phyloP scores from a whole-genome alignment of 176 grass and related monocot genomes.

The Ampelocalamus luodianensis region DNA sequence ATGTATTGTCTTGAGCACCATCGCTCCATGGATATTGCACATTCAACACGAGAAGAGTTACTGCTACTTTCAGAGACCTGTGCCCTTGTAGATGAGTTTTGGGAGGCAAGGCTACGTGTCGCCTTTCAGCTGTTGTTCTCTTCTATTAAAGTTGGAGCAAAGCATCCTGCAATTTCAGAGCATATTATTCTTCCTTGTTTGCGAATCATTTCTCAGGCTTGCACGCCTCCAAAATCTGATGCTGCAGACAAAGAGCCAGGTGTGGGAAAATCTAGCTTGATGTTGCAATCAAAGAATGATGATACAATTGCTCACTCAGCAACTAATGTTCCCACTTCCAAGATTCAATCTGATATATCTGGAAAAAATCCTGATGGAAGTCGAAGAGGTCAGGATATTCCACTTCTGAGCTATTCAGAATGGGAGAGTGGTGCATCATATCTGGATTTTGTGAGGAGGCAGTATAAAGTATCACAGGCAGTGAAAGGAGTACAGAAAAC shows the following conservation, averaged over 20 bases:
- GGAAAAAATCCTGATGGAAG: conserved; percentile 51
- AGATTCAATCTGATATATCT: conserved; percentile 59
- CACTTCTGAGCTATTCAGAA: conserved; percentile 93
- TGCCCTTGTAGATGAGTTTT: conserved; percentile 87
- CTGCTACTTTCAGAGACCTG: conserved; percentile 91
- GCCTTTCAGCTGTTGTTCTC: conserved; percentile 93
- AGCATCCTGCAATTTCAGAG: conserved; percentile 98
- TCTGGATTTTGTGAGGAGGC: conserved; percentile 93
- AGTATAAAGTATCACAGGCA: conserved; percentile 85
- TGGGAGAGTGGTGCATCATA: conserved; percentile 98
- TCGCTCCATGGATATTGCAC: conserved; percentile 89
- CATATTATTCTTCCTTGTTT: conserved; percentile 99
- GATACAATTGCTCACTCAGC: conserved; percentile 49
- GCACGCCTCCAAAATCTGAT: conserved; percentile 90
- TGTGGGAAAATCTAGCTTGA: conserved; percentile 67
- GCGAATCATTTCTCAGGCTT: conserved; percentile 97
- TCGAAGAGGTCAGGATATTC: conserved; percentile 68
- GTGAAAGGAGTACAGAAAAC: conserved; percentile 65
- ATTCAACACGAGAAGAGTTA: conserved; percentile 93
- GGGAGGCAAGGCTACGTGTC: conserved; percentile 87
- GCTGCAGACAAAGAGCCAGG: conserved; percentile 71
- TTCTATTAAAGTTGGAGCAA: conserved; percentile 96
- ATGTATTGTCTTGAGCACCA: conserved; percentile 99
- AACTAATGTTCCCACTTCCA: conserved; percentile 47
- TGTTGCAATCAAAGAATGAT: conserved; percentile 66